These are phyloP conservation scores for Monilinia aucupariae DNA, from an alignment of 2,329 filamentous ascomycete species.

Conservation along the genomic window DNA sequence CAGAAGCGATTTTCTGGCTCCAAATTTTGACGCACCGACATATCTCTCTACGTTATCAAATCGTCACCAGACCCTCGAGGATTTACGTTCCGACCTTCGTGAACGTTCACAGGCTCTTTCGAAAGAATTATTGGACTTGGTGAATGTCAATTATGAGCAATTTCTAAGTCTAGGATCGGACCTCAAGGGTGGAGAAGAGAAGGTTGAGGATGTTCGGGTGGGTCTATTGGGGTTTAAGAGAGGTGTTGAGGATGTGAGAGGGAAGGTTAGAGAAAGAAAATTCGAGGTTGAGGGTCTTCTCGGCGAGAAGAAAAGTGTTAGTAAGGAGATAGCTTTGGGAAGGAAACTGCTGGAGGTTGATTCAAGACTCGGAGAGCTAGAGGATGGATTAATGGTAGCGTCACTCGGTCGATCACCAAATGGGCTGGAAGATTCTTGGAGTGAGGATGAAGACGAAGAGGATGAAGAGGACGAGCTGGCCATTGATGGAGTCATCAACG, in stretches of 20 bases:
- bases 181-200: constrained; percentile 81
- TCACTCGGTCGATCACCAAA: constrained; percentile 30
- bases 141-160: constrained; percentile 91
- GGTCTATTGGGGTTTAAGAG: constrained; percentile 79
- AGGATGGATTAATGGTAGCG: constrained; percentile 55
- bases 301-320: constrained; percentile 60
- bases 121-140: constrained; percentile 84
- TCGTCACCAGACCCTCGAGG: constrained; percentile 92
- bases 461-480: constrained; percentile 35
- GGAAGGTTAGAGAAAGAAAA: constrained; percentile 57
- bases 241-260: constrained; percentile 70
- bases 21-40: constrained; percentile 68
- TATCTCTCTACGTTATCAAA: constrained; percentile 81
- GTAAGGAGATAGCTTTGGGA: constrained; percentile 55
- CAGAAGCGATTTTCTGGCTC: constrained; percentile 72
- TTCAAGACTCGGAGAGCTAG: constrained; percentile 56
- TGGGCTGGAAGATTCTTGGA: constrained; percentile 31
- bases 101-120: constrained; percentile 73
- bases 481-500: constrained; percentile 32
- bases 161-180: constrained; percentile 80
- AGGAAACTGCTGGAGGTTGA: constrained; percentile 63
- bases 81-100: constrained; percentile 80
- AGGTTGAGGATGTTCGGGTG: constrained; percentile 82
- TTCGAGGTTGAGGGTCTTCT: constrained; percentile 58
- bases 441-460: constrained; percentile 39